These are phyloP conservation scores for Ustilago tritici DNA, from an alignment of 1,284 basidiomycete genomes.

Conservation along the genomic window DNA sequence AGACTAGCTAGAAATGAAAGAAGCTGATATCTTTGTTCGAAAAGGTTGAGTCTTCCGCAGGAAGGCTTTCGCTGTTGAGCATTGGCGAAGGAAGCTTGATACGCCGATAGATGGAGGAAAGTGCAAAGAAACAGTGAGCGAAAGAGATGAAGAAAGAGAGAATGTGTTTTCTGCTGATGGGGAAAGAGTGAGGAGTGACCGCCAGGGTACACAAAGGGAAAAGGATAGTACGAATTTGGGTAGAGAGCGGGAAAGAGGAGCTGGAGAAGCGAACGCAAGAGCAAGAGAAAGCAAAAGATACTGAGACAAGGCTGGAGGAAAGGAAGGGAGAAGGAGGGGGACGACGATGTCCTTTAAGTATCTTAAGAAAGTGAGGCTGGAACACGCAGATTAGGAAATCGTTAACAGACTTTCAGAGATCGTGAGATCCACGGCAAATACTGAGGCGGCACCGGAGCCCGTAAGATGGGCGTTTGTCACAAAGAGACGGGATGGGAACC, in stretches of 20 bases:
- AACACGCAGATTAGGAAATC: neutral
- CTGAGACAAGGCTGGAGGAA: conserved; percentile 33
- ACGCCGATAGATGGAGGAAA: conserved; percentile 2
- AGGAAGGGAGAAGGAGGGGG: conserved; percentile 11
- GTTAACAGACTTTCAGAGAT: neutral
- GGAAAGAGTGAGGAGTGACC: conserved; percentile 33
- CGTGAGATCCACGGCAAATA: neutral
- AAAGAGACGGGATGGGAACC: conserved; percentile 7
- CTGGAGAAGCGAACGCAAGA: conserved; percentile 38
- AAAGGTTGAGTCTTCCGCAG: conserved; percentile 34
- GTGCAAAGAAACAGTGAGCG: conserved; percentile 17
- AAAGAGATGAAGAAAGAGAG: conserved; percentile 3
- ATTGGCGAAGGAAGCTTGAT: neutral
- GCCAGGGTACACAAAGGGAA: conserved; percentile 47
- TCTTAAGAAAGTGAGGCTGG: conserved; percentile 1
- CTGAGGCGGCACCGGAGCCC: conserved; percentile 13
- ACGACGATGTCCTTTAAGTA: conserved; percentile 25
- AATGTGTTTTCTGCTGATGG: conserved; percentile 24
- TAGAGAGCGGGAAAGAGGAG: conserved; percentile 27
- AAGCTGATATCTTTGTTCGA: conserved; percentile 16
- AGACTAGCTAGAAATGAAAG: conserved; percentile 38
- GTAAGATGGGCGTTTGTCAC: conserved; percentile 4
- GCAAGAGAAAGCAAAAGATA: conserved; percentile 38
- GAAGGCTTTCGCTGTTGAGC: conserved; percentile 21
- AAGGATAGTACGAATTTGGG: conserved; percentile 32